Evolutionary conservation across 2,329 filamentous ascomycete genomes (phyloP).

Genomic region (Penicillium crustosum): DNA sequence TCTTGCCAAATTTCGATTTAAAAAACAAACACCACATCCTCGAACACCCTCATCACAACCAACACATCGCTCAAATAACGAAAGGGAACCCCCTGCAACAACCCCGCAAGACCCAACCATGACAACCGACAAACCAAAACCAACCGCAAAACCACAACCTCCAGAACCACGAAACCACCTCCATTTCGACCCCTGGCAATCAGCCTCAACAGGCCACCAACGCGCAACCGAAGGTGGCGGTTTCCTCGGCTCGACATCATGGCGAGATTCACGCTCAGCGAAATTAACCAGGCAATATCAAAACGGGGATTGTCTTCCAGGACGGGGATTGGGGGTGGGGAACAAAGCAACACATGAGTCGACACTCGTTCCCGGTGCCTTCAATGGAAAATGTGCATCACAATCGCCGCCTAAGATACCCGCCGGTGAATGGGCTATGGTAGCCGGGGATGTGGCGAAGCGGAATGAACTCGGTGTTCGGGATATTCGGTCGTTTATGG

Average conservation of each 20-base stretch:
- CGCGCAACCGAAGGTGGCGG: constrained; percentile 69
- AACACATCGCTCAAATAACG: not conserved
- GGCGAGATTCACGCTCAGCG: constrained; percentile 67
- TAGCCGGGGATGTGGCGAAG: constrained; percentile 27
- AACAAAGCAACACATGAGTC: not conserved
- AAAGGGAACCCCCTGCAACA: not conserved
- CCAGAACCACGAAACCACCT: constrained; percentile 26
- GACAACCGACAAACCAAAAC: not conserved
- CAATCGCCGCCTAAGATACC: not conserved
- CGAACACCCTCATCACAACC: not conserved
- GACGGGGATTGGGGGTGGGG: not conserved
- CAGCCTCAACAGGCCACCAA: constrained; percentile 75
- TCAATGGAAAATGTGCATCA: constrained; percentile 15
- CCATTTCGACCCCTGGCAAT: constrained; percentile 56
- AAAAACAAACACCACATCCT: not conserved
- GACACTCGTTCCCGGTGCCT: constrained; percentile 8
- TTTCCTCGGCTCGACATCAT: constrained; percentile 62
- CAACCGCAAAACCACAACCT: not conserved
- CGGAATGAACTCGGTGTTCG: constrained; percentile 31
- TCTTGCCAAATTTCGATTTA: not conserved
- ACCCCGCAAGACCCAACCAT: not conserved
- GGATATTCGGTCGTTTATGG: constrained; percentile 51
- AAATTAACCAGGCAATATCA: constrained; percentile 72
- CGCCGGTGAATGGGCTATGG: constrained; percentile 55
- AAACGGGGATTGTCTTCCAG: constrained; percentile 55